These are phyloP conservation scores for Mycena rebaudengoi DNA, from an alignment of 768 basidiomycete genomes.

Conservation along the genomic window DNA sequence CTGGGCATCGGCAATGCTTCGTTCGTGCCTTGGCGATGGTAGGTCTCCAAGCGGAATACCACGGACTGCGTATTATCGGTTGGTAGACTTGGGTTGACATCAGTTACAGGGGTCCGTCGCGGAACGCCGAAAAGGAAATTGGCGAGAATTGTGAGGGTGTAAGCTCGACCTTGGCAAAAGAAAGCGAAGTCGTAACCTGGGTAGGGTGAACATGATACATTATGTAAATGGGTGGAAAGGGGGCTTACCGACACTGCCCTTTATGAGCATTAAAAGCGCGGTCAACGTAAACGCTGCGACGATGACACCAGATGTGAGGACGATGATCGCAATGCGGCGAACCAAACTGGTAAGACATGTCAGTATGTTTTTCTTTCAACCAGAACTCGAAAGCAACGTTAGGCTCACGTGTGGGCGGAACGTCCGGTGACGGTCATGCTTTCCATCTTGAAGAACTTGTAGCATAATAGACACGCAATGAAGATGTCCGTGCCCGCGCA, in stretches of 20 bases:
- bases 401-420: not conserved
- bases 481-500: constrained; percentile 20
- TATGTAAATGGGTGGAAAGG: not conserved
- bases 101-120: too few relatives aligned
- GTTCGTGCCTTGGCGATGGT: too few relatives aligned
- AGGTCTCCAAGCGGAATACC: too few relatives aligned
- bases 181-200: constrained; percentile 25
- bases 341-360: not conserved
- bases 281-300: constrained; percentile 21
- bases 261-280: constrained; percentile 25
- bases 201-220: not conserved
- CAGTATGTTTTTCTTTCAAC: too few relatives aligned
- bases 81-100: too few relatives aligned
- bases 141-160: constrained; percentile 22
- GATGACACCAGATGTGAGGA: constrained; percentile 20
- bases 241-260: constrained; percentile 12
- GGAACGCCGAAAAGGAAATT: constrained; percentile 24
- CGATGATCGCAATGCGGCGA: constrained; percentile 17
- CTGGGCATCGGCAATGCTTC: too few relatives aligned
- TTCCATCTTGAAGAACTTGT: constrained; percentile 17
- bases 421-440: not conserved
- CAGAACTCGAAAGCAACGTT: not conserved
- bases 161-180: constrained; percentile 22
- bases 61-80: too few relatives aligned
- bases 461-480: constrained; percentile 17